These are phyloP conservation scores for Fremontodendron californicum DNA, from an alignment of 345 rosid genomes.

Conservation along the genomic window DNA sequence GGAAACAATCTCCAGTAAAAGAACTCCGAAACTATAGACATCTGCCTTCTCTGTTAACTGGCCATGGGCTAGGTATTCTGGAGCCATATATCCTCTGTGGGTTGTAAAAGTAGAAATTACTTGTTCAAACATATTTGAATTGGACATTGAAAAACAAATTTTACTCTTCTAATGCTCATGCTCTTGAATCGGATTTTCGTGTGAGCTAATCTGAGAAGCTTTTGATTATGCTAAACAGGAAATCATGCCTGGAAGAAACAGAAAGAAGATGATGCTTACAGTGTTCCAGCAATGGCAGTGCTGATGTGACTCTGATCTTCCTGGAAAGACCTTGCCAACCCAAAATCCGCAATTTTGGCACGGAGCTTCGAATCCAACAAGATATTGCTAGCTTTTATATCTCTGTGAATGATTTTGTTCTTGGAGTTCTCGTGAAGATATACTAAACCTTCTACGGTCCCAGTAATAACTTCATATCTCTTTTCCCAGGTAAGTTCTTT, in stretches of 20 bases:
- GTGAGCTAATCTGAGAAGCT: not conserved
- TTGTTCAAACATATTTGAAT: not conserved
- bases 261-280: slow-evolving; percentile 43
- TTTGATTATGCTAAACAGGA: not conserved
- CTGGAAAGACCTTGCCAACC: slow-evolving; percentile 88
- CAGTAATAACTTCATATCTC: slow-evolving; percentile 54
- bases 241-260: not conserved
- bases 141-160: too few relatives aligned
- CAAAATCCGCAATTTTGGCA: slow-evolving; percentile 91
- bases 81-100: slow-evolving; percentile 95
- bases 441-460: slow-evolving; percentile 87
- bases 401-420: slow-evolving; percentile 80
- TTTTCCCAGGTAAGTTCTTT: slow-evolving; percentile 66
- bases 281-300: slow-evolving; percentile 95
- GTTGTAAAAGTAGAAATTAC: slow-evolving; percentile 10
- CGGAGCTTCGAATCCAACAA: slow-evolving; percentile 70
- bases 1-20: slow-evolving; percentile 72
- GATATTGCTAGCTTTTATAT: slow-evolving; percentile 86
- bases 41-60: slow-evolving; percentile 95
- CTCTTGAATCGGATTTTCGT: not conserved
- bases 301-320: slow-evolving; percentile 92
- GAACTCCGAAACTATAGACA: slow-evolving; percentile 89
- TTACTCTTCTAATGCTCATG: not conserved
- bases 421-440: slow-evolving; percentile 74
- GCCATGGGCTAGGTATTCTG: slow-evolving; percentile 87